phyloP scores from a whole-genome alignment of 2,329 filamentous ascomycete genomes.

The Domatiomyces globalis region DNA sequence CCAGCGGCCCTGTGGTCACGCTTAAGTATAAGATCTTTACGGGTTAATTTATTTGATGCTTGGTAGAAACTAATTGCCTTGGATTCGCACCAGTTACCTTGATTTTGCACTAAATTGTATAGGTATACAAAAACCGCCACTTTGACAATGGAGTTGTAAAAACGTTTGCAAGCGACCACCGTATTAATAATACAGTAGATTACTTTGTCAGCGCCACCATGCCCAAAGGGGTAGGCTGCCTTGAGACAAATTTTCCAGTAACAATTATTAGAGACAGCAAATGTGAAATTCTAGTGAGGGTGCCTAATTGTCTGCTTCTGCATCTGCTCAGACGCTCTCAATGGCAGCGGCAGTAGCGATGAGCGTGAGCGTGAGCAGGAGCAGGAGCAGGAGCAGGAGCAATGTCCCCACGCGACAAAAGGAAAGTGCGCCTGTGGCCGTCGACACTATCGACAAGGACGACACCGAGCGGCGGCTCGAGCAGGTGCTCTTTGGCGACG shows the following conservation, averaged over 20 bases:
- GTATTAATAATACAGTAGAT: too few relatives aligned
- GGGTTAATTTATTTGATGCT: too few relatives aligned
- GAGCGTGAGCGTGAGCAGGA: neutral
- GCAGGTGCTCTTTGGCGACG: constrained; percentile 74
- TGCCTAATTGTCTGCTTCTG: neutral
- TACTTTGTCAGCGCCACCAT: neutral
- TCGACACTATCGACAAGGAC: constrained; percentile 50
- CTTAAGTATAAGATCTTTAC: too few relatives aligned
- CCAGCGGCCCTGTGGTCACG: too few relatives aligned
- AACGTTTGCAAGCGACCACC: too few relatives aligned
- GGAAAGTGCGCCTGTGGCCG: neutral
- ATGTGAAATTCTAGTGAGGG: neutral
- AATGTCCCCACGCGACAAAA: neutral
- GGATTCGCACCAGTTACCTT: too few relatives aligned
- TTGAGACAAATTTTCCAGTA: neutral
- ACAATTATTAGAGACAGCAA: neutral
- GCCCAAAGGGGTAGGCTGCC: neutral
- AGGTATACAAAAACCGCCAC: too few relatives aligned
- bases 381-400: too few relatives aligned
- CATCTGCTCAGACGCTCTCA: neutral
- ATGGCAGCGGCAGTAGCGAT: neutral
- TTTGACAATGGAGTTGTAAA: too few relatives aligned
- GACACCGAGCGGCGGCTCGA: constrained; percentile 75
- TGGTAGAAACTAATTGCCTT: too few relatives aligned
- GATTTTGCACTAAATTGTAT: too few relatives aligned